phyloP scores from a whole-genome alignment of 495 filamentous ascomycete genomes.

The Hyphodiscus hymeniophilus region DNA sequence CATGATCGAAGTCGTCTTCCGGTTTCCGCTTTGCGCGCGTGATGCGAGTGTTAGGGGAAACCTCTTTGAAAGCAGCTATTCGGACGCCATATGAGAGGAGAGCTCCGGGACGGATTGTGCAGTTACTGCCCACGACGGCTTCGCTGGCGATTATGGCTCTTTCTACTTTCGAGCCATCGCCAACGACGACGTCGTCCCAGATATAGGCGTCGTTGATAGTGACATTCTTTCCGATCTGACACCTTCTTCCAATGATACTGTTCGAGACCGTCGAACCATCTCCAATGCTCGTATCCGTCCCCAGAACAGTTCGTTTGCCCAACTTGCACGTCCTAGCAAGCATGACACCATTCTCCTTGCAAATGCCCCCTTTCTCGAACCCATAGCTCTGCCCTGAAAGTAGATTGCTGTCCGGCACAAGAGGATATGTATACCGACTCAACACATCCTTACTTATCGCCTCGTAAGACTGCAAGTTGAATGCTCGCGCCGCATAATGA shows the following conservation, averaged over 20 bases:
- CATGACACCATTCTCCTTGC: constrained; percentile 62
- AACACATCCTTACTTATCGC: constrained; percentile 85
- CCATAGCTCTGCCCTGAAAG: constrained; percentile 67
- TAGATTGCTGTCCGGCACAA: constrained; percentile 84
- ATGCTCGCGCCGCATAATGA: constrained; percentile 74
- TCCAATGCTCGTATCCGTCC: constrained; percentile 66
- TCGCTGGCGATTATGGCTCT: constrained; percentile 70
- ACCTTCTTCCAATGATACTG: constrained; percentile 74
- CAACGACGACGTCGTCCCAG: constrained; percentile 77
- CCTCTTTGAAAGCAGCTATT: constrained; percentile 49
- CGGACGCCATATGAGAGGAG: constrained; percentile 73
- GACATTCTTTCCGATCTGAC: constrained; percentile 78
- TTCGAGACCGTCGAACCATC: constrained; percentile 58
- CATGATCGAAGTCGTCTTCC: constrained; percentile 23
- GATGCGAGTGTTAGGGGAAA: constrained; percentile 45
- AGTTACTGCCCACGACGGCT: constrained; percentile 61
- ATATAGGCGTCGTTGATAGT: constrained; percentile 74
- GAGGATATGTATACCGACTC: constrained; percentile 83
- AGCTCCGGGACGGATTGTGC: constrained; percentile 58
- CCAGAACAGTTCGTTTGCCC: constrained; percentile 53
- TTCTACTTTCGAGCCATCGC: constrained; percentile 59
- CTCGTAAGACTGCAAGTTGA: constrained; percentile 83
- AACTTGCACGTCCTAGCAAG: constrained; percentile 64
- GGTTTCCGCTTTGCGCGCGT: constrained; percentile 42
- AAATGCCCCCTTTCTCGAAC: constrained; percentile 53